Percentiles rank a stretch among this genome's conserved stretches.
These are phyloP conservation scores for Phytophthora cactorum DNA, from an alignment of 352 stramenopile genomes.

Conservation along the genomic window DNA sequence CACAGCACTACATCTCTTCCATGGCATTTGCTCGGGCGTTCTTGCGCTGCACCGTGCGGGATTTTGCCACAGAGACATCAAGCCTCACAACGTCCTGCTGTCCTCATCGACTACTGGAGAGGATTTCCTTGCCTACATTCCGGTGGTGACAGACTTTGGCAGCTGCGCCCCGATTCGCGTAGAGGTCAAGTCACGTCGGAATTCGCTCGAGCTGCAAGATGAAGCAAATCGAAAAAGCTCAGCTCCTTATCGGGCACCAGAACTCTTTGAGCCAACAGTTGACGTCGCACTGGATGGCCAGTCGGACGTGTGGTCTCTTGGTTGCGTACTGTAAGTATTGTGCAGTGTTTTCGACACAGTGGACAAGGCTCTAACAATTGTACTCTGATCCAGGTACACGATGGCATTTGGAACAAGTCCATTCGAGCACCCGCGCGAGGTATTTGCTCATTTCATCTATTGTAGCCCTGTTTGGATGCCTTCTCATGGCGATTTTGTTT, in stretches of 20 bases:
- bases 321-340: constrained; percentile 73
- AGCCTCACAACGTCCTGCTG: constrained; percentile 86
- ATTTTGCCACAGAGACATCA: constrained; percentile 88
- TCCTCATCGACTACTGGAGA: constrained; percentile 66
- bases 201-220: constrained; percentile 82
- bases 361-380: constrained; percentile 1
- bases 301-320: constrained; percentile 86
- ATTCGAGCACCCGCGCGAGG: constrained; percentile 81
- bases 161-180: constrained; percentile 76
- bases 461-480: not conserved
- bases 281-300: constrained; percentile 76
- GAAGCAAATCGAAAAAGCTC: constrained; percentile 86
- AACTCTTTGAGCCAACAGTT: constrained; percentile 82
- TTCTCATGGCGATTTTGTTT: constrained; percentile 10
- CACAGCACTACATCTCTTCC: constrained; percentile 83
- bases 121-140: constrained; percentile 77
- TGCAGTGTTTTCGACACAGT: constrained; percentile 2
- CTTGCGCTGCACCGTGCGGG: constrained; percentile 76
- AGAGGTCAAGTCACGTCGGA: constrained; percentile 69
- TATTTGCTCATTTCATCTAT: constrained; percentile 9
- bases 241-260: constrained; percentile 80
- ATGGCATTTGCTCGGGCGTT: constrained; percentile 83
- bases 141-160: constrained; percentile 88
- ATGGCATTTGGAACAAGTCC: constrained; percentile 87
- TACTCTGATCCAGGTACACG: constrained; percentile 52